Percentiles rank a stretch among this genome's conserved stretches.
phyloP scores from a whole-genome alignment of 2,329 filamentous ascomycete species.

The Byssochlamys sp. region DNA sequence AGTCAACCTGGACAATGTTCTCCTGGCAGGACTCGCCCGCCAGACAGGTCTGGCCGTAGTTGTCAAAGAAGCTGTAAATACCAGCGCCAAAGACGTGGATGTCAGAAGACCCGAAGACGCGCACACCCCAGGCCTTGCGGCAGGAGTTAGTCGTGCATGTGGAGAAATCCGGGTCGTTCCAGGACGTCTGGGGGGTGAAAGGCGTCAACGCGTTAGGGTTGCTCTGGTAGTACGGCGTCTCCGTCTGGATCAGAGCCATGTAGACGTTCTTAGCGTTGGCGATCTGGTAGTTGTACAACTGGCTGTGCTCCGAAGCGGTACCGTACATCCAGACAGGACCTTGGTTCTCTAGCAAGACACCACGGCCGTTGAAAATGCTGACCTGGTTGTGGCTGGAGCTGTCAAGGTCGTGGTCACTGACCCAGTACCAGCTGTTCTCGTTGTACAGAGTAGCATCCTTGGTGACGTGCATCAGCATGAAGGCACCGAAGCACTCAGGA shows the following conservation, averaged over 20 bases:
- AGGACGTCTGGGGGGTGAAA: conserved; percentile 25
- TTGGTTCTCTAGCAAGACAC: conserved; percentile 67
- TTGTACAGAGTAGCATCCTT: conserved; percentile 58
- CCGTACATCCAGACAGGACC: conserved; percentile 76
- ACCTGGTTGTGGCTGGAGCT: conserved; percentile 56
- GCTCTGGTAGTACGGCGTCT: conserved; percentile 79
- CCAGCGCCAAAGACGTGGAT: conserved; percentile 63
- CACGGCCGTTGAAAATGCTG: conserved; percentile 76
- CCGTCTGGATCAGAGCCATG: conserved; percentile 75
- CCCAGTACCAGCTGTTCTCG: conserved; percentile 87
- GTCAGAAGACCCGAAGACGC: conserved; percentile 57
- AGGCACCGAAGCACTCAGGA: conserved; percentile 62
- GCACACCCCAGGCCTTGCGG: conserved; percentile 68
- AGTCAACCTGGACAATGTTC: conserved; percentile 66
- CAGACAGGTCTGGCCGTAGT: conserved; percentile 65
- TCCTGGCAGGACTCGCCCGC: conserved; percentile 60
- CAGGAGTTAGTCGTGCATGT: conserved; percentile 50
- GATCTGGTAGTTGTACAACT: conserved; percentile 73
- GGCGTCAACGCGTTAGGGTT: conserved; percentile 61
- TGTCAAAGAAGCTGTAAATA: conserved; percentile 74
- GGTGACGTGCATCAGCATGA: conserved; percentile 52
- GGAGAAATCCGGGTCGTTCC: conserved; percentile 55
- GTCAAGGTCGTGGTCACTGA: conserved; percentile 83
- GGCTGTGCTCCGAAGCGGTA: conserved; percentile 54
- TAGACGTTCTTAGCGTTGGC: conserved; percentile 67